These are phyloP conservation scores for Globisporangium irregulare DNA, from an alignment of 352 stramenopile genomes.

Conservation along the genomic window DNA sequence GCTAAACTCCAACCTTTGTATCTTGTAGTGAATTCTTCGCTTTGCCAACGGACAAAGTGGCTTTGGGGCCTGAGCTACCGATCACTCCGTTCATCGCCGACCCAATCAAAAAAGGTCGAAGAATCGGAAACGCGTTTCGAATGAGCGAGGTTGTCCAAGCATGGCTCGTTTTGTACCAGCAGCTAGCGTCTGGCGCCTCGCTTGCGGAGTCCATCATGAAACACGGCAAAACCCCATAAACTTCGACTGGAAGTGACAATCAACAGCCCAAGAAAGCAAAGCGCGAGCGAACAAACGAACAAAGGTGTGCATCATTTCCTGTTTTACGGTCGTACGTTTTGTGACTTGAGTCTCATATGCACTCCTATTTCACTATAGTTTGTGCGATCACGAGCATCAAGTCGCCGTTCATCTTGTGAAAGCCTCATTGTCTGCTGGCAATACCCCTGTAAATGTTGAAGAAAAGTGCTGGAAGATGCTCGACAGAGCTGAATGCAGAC, in stretches of 20 bases:
- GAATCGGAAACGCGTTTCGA: conserved; percentile 79
- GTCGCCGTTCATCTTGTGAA: conserved; percentile 1
- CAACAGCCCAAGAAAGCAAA: background rate
- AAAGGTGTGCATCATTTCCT: background rate
- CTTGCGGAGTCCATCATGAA: conserved; percentile 17
- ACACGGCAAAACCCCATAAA: background rate
- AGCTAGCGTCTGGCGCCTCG: conserved; percentile 23
- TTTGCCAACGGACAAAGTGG: conserved; percentile 46
- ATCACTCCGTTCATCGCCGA: conserved; percentile 71
- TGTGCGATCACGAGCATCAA: background rate
- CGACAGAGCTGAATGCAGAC: background rate
- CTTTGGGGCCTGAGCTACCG: conserved; percentile 29
- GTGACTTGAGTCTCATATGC: background rate
- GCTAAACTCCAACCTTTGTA: background rate
- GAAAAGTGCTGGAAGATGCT: background rate
- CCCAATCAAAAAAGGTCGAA: conserved; percentile 61
- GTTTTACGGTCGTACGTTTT: background rate
- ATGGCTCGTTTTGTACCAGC: conserved; percentile 35
- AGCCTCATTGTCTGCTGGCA: background rate
- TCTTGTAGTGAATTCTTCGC: conserved; percentile 68
- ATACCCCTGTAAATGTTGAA: background rate
- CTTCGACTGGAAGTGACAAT: background rate
- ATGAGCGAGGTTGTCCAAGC: conserved; percentile 69
- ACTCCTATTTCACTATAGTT: background rate
- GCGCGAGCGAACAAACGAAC: background rate